A percentile compares a stretch with the other conserved stretches of the same genome.
phyloP scores from a whole-genome alignment of 768 basidiomycete genomes.

The Roridomyces roridus region DNA sequence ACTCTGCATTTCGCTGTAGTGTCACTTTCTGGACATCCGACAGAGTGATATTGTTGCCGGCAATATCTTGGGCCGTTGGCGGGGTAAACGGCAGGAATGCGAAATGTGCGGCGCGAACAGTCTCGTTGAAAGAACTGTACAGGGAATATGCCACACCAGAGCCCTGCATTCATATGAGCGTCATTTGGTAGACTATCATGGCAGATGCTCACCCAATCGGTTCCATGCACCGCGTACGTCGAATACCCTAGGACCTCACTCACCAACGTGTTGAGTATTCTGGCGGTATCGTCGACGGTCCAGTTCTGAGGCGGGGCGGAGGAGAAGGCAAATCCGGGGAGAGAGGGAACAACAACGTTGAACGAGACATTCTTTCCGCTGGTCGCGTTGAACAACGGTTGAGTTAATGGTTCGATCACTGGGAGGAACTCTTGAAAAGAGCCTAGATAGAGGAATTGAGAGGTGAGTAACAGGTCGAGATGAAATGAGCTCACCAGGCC shows the following conservation, averaged over 20 bases:
- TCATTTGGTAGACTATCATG: background rate
- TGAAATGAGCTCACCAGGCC: no score
- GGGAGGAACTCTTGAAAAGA: constrained; percentile 9
- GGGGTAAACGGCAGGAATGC: constrained; percentile 14
- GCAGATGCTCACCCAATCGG: constrained; percentile 27
- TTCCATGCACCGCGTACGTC: constrained; percentile 27
- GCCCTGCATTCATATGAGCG: no score
- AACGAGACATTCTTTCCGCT: constrained; percentile 2
- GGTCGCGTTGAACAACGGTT: background rate
- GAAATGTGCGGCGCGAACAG: constrained; percentile 17
- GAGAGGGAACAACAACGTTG: constrained; percentile 12
- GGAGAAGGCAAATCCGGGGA: constrained; percentile 29
- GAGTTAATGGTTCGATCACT: background rate
- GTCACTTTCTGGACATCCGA: background rate
- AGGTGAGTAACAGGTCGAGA: no score
- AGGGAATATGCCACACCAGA: background rate
- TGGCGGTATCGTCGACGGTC: constrained; percentile 30
- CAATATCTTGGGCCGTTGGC: constrained; percentile 1
- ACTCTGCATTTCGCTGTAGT: background rate
- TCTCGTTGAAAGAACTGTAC: constrained; percentile 12
- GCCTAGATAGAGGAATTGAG: no score
- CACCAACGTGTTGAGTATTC: constrained; percentile 33
- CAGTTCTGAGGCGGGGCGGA: constrained; percentile 22
- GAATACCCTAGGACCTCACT: constrained; percentile 30
- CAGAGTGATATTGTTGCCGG: constrained; percentile 7